Evolutionary conservation across 83 land plant species (phyloP).

Genomic region (Diphasiastrum complanatum): DNA sequence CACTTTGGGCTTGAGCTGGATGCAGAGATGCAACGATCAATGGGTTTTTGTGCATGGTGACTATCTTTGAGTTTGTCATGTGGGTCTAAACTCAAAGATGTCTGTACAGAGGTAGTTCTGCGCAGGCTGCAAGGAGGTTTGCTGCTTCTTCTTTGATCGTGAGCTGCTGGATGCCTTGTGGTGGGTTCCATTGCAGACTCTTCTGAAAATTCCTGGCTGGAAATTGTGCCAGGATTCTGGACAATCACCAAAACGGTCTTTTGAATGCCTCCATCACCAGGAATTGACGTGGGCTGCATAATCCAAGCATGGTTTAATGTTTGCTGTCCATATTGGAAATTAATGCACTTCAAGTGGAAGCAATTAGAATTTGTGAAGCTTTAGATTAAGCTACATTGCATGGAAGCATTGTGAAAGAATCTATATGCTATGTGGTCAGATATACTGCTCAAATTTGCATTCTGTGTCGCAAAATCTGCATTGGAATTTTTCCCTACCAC

Average conservation of each 20-base stretch:
- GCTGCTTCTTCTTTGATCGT: too few relatives aligned
- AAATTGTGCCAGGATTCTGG: slow-evolving; percentile 37
- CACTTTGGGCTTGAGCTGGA: too few relatives aligned
- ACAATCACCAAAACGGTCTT: slow-evolving; percentile 39
- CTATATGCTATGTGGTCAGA: background rate
- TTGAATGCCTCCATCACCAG: slow-evolving; percentile 15
- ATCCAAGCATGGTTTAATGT: background rate
- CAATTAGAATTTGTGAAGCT: background rate
- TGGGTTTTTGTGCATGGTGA: too few relatives aligned
- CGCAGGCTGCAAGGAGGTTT: too few relatives aligned
- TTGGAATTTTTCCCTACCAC: slow-evolving; percentile 50
- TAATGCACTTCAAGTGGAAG: background rate
- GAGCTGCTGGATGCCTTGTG: too few relatives aligned
- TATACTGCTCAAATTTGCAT: background rate
- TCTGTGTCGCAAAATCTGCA: background rate
- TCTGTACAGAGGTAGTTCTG: too few relatives aligned
- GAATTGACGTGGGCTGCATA: slow-evolving; percentile 33
- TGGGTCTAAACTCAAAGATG: too few relatives aligned
- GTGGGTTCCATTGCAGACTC: too few relatives aligned
- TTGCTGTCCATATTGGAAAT: background rate
- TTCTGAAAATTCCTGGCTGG: slow-evolving; percentile 11
- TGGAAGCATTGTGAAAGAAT: too few relatives aligned
- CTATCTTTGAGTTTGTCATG: too few relatives aligned
- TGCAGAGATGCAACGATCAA: too few relatives aligned
- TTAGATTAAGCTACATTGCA: too few relatives aligned